Base-by-base conservation (phyloP, 495 filamentous ascomycete genomes). In the Trypethelium eluteriae region DNA sequence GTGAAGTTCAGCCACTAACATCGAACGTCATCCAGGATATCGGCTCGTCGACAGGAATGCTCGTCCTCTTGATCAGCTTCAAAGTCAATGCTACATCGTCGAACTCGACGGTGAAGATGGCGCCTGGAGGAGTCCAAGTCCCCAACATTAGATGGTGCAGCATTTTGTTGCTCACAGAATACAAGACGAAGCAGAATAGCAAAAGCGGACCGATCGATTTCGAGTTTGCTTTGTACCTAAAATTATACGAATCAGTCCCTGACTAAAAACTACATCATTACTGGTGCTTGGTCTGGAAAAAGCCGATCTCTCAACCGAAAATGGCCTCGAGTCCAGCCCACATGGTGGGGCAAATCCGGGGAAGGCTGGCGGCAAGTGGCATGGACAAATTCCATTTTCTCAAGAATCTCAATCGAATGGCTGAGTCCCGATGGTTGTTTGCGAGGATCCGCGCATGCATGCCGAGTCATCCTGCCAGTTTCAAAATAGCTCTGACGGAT, bases 21-120 rank as follows among this genome's bases (percentile, higher is more conserved):
- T 90, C 88, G 71, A 93, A 91, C 49, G 88, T 88, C 87, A 94
- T 92, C 90, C 90, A 94, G 70, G 89, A 92, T 72, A 94, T 93
- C 2, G 90, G 88, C 78, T 94, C 89, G 59, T 91, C 86, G 47
- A 88, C 78, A 9, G 89, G 88, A 67, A 92, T 92, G 56, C 86
- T 83, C 12, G 89, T 92, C 68, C 86, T 86, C 81, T 92, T 90
- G 73, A 92, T 75, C 74, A 92, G 69, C 66, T 86, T 82, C 69
- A 93, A 74, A 4, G 82, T 87, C 62, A 89, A 78, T 32, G 81
- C 83, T 74, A 91, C 88, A 74, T 91, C 89, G 78, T 94, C 88
- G 72, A 94, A 94, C 62, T 84, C 82, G 36, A 94, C 84, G 2
- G 89, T 93, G 78, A 91, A 92, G 76, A 94, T 92, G 74, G 88